Evolutionary conservation across 805 yeast species (phyloP), one percentile per base, ranked within the genome.

Genomic region (Yamadazyma kitorensis): DNA sequence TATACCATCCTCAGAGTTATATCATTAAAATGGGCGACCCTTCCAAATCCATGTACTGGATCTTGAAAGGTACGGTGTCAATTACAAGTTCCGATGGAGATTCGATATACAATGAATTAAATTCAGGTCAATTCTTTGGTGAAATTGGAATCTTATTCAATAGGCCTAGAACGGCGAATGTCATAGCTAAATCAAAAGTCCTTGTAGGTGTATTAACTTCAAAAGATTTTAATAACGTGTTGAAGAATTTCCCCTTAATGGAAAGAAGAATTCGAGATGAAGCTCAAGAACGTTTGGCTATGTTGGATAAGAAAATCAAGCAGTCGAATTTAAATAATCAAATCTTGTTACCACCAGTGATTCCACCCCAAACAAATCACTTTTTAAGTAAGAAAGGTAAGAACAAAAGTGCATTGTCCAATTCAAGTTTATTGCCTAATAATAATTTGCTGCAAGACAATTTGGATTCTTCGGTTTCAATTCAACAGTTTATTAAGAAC

Each of bases 31-130:
- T 70, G 43, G 89, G 91, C 2, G 88, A 82, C 44, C 82, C 80
- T 1, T 79, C 87, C 2, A 74, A 72, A 45, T 74, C 89, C 14
- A 82, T 84, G 86, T 83, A 82, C 50, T 82, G 91, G 88, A 79
- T 83, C 24, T 55, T 83, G 11, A 74, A 82, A 48, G 93, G 93
- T 3, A 70, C 80, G 0, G 91, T 83, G 2, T 76, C 78, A n/a
- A 86, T 84, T 9, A 76, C 87, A 0, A 78, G 86, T 10, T 73
- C 84, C 1, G 93, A 83, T 51, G 89, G 87, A 18, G 91, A 83
- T 56, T 73, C 84, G 3, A 68, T 78, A 3, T 80, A 79, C 48
- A 88, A 89, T 2, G 87, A 80, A 50, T 59, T 83, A 6, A 70
- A 72, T 3, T 70, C 80, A 4, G 91, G 91, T 2, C 69, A 80